Base-by-base conservation (phyloP, 2,329 filamentous ascomycete species). In the Diaporthe ampelina region DNA sequence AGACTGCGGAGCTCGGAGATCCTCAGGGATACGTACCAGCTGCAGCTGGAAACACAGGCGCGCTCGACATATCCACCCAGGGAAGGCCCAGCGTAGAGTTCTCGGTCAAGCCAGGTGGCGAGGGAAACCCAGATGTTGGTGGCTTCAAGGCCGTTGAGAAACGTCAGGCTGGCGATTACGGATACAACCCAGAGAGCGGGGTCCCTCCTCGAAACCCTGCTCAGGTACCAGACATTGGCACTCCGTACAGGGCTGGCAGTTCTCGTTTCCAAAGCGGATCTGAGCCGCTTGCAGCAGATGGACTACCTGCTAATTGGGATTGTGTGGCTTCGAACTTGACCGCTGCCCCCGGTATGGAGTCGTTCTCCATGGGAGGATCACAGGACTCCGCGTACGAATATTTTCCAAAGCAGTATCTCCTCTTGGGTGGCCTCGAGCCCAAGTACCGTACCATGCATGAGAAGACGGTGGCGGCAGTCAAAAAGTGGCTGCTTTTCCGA, bases 361-460 rank as follows among this genome's bases (percentile, higher is more conserved):
- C 83, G 74, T 91, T 88, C 78, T 86, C 90, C 73, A 89, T 93
- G 87, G 91, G 91, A 72, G 91, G 91, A 58, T 88, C 87, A 72
- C 90, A 93, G 79, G 92, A 94, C 79, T 93, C 91, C n/a, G 88
- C 91, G 0, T 94, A 94, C 77, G 92, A 94, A 76, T 94, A 94
- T 79, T 91, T 93, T 77, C 91, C 73, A 93, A 93, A 76, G 80
- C 86, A 95, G 85, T 93, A 93, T 79, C 84, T 97, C 17, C 88
- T 97, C 7, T 89, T 97, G 2, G 94, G 94, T 73, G 95, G 95
- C 0, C 86, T 91, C 1, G 90, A 92, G 76, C 84, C 88, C 40
- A 94, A 95, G 80, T 97, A 97, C 82, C 86, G 88, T 75, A 88
- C 88, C 26, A 89, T 97, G 83, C 95, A 97, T 80, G 87, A 92